Evolutionary conservation across 331 rosid genomes (phyloP).

Genomic region (Prunus yedoensis): DNA sequence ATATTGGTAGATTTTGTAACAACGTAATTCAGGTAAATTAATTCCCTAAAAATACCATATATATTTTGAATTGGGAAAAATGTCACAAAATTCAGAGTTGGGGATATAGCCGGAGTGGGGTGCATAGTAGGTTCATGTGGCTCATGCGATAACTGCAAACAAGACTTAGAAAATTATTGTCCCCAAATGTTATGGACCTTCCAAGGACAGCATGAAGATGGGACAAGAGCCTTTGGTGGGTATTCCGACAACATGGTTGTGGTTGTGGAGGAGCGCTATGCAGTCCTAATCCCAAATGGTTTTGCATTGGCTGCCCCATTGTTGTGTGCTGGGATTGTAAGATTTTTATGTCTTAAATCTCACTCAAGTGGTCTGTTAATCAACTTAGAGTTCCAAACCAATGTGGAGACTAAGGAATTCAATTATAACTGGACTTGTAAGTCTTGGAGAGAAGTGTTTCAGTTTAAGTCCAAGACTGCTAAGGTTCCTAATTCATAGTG

Average conservation of each 20-base stretch:
- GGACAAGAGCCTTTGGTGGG: constrained; percentile 31
- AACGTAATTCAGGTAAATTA: too few relatives aligned
- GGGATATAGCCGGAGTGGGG: constrained; percentile 36
- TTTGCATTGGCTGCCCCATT: constrained; percentile 12
- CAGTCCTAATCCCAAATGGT: constrained; percentile 6
- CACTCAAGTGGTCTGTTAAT: too few relatives aligned
- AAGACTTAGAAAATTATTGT: constrained; percentile 27
- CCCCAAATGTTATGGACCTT: neutral
- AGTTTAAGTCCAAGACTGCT: too few relatives aligned
- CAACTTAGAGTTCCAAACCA: too few relatives aligned
- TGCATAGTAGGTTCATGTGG: constrained; percentile 27
- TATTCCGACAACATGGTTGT: constrained; percentile 32
- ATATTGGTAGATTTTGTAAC: too few relatives aligned
- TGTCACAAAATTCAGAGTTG: constrained; percentile 28
- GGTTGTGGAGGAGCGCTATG: constrained; percentile 28
- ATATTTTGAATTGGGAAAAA: constrained; percentile 19
- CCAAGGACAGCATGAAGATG: constrained; percentile 1
- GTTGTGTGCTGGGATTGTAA: constrained; percentile 54
- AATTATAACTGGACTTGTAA: too few relatives aligned
- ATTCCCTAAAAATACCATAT: too few relatives aligned
- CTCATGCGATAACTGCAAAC: constrained; percentile 17
- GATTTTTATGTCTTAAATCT: too few relatives aligned
- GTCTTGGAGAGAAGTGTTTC: too few relatives aligned
- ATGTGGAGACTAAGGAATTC: too few relatives aligned
- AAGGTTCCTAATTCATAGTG: too few relatives aligned